These are phyloP conservation scores for Puccinia triticina DNA, from an alignment of 1,284 basidiomycete species.

Conservation along the genomic window DNA sequence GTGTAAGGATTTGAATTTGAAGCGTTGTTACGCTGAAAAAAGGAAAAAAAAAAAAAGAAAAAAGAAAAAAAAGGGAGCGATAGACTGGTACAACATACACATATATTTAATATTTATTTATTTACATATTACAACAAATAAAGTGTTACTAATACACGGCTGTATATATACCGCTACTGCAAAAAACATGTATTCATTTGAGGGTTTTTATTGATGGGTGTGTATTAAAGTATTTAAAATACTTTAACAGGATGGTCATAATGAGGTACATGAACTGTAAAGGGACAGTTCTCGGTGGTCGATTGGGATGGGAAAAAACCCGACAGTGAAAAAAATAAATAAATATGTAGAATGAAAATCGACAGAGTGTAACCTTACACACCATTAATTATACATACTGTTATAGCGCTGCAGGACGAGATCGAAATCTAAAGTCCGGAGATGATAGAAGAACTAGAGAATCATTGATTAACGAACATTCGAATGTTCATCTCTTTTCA, in stretches of 20 bases:
- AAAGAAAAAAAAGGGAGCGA: neutral
- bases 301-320: neutral
- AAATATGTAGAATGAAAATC: no score
- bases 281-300: neutral
- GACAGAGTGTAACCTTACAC: no score
- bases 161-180: neutral
- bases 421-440: no score
- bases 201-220: neutral
- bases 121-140: neutral
- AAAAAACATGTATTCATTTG: neutral
- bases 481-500: no score
- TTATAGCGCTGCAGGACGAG: no score
- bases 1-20: constrained; percentile 2
- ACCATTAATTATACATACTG: no score
- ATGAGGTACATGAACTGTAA: neutral
- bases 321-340: no score
- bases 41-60: no score
- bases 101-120: neutral
- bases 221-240: constrained; percentile 1
- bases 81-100: neutral
- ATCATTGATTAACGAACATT: no score
- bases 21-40: neutral
- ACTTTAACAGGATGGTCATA: neutral
- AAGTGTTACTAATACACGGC: neutral
- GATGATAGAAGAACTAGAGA: no score